phyloP scores from a whole-genome alignment of 2,329 filamentous ascomycete genomes.

The Zymoseptoria passerinii region DNA sequence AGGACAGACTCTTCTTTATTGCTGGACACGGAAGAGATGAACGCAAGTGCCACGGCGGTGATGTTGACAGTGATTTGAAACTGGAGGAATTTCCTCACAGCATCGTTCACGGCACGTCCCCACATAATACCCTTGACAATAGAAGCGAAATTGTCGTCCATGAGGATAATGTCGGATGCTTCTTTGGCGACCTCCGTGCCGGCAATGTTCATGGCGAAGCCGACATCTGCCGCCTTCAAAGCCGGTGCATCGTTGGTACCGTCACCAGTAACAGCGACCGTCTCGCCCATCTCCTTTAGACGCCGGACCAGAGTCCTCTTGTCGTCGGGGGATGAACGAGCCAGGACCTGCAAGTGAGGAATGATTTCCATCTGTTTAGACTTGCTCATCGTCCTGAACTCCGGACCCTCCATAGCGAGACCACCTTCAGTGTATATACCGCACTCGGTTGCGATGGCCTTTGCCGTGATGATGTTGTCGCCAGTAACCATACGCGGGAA shows the following conservation, averaged over 20 bases:
- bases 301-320: conserved; percentile 58
- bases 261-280: conserved; percentile 58
- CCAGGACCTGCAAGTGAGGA: conserved; percentile 58
- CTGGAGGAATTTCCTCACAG: conserved; percentile 50
- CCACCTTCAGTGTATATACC: conserved; percentile 49
- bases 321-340: conserved; percentile 61
- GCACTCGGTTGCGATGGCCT: conserved; percentile 65
- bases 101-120: conserved; percentile 51
- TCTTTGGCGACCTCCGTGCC: conserved; percentile 59
- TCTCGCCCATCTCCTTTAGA: conserved; percentile 57
- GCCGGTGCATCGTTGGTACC: conserved; percentile 60
- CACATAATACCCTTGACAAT: conserved; percentile 56
- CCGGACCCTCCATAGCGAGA: conserved; percentile 38
- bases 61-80: conserved; percentile 85
- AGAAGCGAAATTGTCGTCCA: conserved; percentile 56
- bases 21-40: conserved; percentile 75
- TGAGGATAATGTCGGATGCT: conserved; percentile 53
- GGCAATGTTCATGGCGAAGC: conserved; percentile 60
- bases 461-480: conserved; percentile 63
- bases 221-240: conserved; percentile 57
- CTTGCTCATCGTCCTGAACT: conserved; percentile 37
- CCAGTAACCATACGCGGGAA: conserved; percentile 67
- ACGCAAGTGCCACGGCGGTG: conserved; percentile 78
- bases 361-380: conserved; percentile 47
- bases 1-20: conserved; percentile 63